Base-by-base conservation (phyloP, 768 basidiomycete species). In the Hygrophorus russula region DNA sequence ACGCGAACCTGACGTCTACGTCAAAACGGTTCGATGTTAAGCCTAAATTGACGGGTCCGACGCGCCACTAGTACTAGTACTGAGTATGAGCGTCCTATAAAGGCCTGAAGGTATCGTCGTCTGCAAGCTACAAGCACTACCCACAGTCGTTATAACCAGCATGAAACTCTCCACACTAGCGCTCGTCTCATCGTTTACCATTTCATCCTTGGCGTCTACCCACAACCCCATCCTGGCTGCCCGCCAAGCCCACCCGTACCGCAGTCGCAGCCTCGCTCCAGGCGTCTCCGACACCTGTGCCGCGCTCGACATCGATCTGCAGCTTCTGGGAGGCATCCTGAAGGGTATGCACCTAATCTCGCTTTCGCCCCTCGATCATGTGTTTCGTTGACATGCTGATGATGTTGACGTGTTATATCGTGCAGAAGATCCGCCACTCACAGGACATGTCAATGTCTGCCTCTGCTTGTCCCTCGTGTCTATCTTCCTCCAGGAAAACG, bases 201-300 rank as follows among this genome's bases (percentile, higher is more conserved):
- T 24, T 7, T 24, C 24, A 24, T 3, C 24, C 24, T 24, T 24
- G 24, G 24, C 24, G 24, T 24, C 24, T 7, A 24, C 24, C 24
- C 24, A 24, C 39, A 41, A 41, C n/a, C 27, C 39, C 38, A 38
- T 44, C 44, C 24, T 42, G 31, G 2, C 43, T n/a, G 15, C 43
- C 17, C 29, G 43, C 30, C 43, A 48, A 47, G 35, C 36, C 27
- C 46, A 44, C 42, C 15, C 37, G 33, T 37, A 43, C 35, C 43
- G 28, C 40, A 24, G 24, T 24, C 24, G 24, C 24, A 24, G 24
- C 24, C 24, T 24, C 24, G 28, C 19, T 13, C 27, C 13, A 10
- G 5, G 14, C 20, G 11, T 14, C 31, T 7, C 34, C 12, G 41
- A 42, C 19, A 14, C 34, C 32, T 42, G 41, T 11, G 41, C 41